These are phyloP conservation scores for Jamesozyma rosinii DNA, from an alignment of 805 yeast species.

Conservation along the genomic window DNA sequence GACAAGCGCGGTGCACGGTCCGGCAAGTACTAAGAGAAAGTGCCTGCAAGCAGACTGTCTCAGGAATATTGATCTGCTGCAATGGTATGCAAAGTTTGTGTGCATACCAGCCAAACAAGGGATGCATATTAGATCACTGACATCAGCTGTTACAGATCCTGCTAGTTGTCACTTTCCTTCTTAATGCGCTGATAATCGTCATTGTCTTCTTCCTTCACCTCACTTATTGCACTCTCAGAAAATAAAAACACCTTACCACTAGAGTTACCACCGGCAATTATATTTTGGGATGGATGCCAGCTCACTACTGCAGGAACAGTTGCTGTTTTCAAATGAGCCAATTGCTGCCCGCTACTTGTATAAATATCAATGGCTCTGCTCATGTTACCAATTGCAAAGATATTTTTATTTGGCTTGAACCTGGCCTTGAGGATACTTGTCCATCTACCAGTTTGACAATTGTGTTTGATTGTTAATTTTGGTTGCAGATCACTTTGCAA, in stretches of 20 bases:
- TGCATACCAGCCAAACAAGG: too few species aligned
- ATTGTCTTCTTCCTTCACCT: background rate
- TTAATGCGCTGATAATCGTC: background rate
- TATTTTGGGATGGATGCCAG: slow-evolving; percentile 78
- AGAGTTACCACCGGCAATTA: slow-evolving; percentile 91
- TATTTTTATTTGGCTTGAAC: slow-evolving; percentile 71
- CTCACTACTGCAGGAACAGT: slow-evolving; percentile 88
- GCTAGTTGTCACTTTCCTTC: too few species aligned
- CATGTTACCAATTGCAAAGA: slow-evolving; percentile 91
- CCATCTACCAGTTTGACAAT: slow-evolving; percentile 97
- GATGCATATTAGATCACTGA: too few species aligned
- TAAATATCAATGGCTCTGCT: slow-evolving; percentile 78
- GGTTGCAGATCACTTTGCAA: slow-evolving; percentile 43
- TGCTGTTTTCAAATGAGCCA: slow-evolving; percentile 72
- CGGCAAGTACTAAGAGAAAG: too few species aligned
- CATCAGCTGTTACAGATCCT: too few species aligned
- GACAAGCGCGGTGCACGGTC: background rate
- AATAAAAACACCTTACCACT: slow-evolving; percentile 77
- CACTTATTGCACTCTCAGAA: slow-evolving; percentile 8
- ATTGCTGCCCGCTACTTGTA: slow-evolving; percentile 61
- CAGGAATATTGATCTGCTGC: too few species aligned
- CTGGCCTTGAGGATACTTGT: slow-evolving; percentile 81
- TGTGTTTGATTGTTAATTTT: slow-evolving; percentile 59
- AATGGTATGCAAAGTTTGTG: too few species aligned
- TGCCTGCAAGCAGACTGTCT: too few species aligned